Conservation (phyloP, 768 basidiomycete genomes). For the Boletus coccyginus region DNA sequence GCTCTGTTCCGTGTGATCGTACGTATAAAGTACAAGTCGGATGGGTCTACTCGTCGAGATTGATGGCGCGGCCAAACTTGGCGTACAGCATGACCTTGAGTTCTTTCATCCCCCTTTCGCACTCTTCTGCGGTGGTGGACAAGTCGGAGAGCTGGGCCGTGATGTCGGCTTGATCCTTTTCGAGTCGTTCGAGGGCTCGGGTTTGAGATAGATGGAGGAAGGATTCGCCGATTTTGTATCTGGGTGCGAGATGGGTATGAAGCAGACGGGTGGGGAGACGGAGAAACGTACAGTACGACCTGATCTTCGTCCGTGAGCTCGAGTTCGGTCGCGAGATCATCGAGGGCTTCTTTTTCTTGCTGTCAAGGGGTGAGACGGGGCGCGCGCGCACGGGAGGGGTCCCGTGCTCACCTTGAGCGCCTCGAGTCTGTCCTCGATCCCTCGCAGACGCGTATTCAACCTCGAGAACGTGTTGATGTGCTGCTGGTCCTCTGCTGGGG, state of each 20-base stretch:
- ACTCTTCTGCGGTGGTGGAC: conserved; percentile 53
- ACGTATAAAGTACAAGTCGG: background rate
- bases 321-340: conserved; percentile 83
- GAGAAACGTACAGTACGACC: conserved; percentile 59
- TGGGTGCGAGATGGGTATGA: conserved; percentile 60
- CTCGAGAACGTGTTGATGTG: conserved; percentile 91
- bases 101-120: conserved; percentile 73
- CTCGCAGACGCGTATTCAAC: conserved; percentile 74
- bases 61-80: conserved; percentile 91
- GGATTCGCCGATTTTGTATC: conserved; percentile 88
- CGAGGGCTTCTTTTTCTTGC: conserved; percentile 94
- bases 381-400: no score
- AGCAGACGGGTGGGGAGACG: conserved; percentile 19
- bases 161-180: conserved; percentile 62
- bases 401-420: conserved; percentile 61
- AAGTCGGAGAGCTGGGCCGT: conserved; percentile 53
- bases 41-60: conserved; percentile 68
- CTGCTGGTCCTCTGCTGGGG: conserved; percentile 73
- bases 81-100: conserved; percentile 81
- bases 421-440: conserved; percentile 69
- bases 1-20: background rate
- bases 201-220: conserved; percentile 77
- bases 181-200: conserved; percentile 68
- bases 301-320: conserved; percentile 88
- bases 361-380: conserved; percentile 28